phyloP scores from a whole-genome alignment of 2,329 filamentous ascomycete genomes.

The Emmonsia crescens region DNA sequence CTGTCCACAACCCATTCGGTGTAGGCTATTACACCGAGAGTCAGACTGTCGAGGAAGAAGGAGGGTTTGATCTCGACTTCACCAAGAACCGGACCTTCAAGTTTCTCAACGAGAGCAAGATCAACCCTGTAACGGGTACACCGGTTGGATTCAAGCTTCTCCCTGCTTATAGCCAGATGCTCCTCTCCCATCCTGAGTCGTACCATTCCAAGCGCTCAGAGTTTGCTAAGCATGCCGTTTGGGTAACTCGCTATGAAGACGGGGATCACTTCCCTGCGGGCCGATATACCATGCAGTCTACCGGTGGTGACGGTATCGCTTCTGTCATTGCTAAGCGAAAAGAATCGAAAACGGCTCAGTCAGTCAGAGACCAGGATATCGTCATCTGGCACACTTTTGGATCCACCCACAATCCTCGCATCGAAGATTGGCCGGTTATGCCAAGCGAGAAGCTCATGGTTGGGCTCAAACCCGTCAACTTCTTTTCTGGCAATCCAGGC shows the following conservation, averaged over 20 bases:
- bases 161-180: conserved; percentile 45
- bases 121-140: conserved; percentile 44
- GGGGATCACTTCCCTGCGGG: conserved; percentile 42
- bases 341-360: conserved; percentile 18
- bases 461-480: conserved; percentile 21
- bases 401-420: conserved; percentile 35
- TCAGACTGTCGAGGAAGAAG: conserved; percentile 37
- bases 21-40: conserved; percentile 40
- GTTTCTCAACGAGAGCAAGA: conserved; percentile 44
- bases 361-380: conserved; percentile 31
- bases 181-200: conserved; percentile 44
- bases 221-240: conserved; percentile 46
- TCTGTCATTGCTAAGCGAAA: conserved; percentile 30
- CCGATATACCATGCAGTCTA: conserved; percentile 44
- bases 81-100: conserved; percentile 43
- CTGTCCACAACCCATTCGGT: conserved; percentile 41
- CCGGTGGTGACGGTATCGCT: conserved; percentile 38
- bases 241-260: conserved; percentile 44
- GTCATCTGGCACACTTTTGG: conserved; percentile 37
- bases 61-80: conserved; percentile 37
- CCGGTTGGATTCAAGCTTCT: conserved; percentile 48
- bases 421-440: conserved; percentile 38
- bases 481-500: conserved; percentile 19
- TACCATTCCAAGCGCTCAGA: conserved; percentile 43
- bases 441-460: conserved; percentile 31